Percentiles rank a stretch among this genome's conserved stretches.
phyloP scores from a whole-genome alignment of 805 yeast genomes.

The Wickerhamomyces bovis region DNA sequence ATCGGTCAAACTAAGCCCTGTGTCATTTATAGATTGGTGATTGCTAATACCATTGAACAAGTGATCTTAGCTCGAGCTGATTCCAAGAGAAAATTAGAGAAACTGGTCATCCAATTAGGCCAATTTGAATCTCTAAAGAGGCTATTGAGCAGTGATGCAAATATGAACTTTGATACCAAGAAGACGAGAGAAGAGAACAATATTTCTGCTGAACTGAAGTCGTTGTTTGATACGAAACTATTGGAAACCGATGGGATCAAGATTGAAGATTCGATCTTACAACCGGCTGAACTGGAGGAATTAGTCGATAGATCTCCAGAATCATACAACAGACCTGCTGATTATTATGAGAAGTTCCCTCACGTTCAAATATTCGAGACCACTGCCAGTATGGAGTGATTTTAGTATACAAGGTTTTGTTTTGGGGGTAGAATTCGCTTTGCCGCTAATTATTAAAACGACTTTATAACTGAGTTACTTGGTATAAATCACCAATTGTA shows the following conservation, averaged over 20 bases:
- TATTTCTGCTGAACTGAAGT: slow-evolving; percentile 35
- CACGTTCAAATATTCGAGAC: slow-evolving; percentile 37
- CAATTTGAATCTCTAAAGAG: slow-evolving; percentile 40
- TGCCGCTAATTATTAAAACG: too few relatives aligned
- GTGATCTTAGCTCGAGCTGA: slow-evolving; percentile 72
- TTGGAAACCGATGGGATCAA: slow-evolving; percentile 28
- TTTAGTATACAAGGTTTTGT: background rate
- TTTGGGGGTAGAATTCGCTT: too few relatives aligned
- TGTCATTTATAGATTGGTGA: slow-evolving; percentile 69
- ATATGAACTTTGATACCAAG: slow-evolving; percentile 16
- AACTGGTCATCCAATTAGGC: slow-evolving; percentile 66
- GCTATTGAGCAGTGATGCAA: slow-evolving; percentile 28
- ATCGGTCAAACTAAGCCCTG: slow-evolving; percentile 89
- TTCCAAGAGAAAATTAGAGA: slow-evolving; percentile 72
- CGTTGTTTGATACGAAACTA: slow-evolving; percentile 34
- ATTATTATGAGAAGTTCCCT: slow-evolving; percentile 21
- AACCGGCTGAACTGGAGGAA: slow-evolving; percentile 40
- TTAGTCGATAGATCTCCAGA: slow-evolving; percentile 41
- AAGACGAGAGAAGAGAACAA: slow-evolving; percentile 23
- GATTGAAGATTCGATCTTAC: slow-evolving; percentile 18
- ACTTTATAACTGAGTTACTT: too few relatives aligned
- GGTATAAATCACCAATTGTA: too few relatives aligned
- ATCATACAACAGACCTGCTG: slow-evolving; percentile 32
- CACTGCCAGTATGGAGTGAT: slow-evolving; percentile 19
- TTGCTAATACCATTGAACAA: slow-evolving; percentile 79